phyloP scores from a whole-genome alignment of 305 asterid genomes.

The Fraxinus ornus region DNA sequence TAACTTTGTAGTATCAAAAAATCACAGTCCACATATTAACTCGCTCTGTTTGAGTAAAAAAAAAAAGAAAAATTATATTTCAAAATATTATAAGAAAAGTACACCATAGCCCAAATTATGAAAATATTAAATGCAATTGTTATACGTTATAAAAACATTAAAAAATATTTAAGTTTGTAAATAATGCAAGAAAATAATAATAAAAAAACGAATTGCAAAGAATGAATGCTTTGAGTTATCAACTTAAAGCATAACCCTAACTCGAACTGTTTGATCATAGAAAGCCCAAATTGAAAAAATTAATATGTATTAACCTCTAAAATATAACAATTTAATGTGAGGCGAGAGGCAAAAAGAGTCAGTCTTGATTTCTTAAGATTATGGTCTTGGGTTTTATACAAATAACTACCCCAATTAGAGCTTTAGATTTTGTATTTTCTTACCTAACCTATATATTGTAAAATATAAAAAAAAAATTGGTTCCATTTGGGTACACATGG shows the following conservation, averaged over 20 bases:
- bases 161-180: background rate
- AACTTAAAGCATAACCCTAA: background rate
- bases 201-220: background rate
- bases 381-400: background rate
- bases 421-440: background rate
- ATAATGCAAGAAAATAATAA: too few relatives aligned
- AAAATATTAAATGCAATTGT: background rate
- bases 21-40: background rate
- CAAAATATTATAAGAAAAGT: background rate
- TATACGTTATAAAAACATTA: too few relatives aligned
- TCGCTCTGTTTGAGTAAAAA: background rate
- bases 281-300: background rate
- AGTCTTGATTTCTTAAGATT: background rate
- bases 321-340: background rate
- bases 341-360: background rate
- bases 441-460: background rate
- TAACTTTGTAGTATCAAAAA: background rate
- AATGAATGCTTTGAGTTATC: background rate
- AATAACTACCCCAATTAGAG: background rate
- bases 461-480: background rate
- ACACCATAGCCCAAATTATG: background rate
- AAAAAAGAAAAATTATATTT: too few relatives aligned
- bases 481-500: background rate
- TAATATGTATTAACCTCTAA: background rate
- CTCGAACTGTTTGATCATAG: background rate